Base-by-base conservation (phyloP, 345 rosid species). In the Ailanthus altissimus region DNA sequence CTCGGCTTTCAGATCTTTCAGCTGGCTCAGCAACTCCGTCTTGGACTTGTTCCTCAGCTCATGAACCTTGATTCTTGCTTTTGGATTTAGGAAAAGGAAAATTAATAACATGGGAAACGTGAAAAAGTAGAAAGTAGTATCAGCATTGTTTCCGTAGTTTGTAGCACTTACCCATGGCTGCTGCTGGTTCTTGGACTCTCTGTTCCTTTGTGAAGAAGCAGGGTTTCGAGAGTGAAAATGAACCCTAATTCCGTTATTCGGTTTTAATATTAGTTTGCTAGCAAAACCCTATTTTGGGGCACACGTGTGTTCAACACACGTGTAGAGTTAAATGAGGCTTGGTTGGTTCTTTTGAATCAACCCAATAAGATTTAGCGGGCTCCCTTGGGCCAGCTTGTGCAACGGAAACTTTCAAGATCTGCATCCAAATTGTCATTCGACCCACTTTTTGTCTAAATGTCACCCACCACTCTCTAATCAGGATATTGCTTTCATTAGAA, bases 41-140 rank as follows among this genome's bases (percentile, higher is more conserved):
- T 84, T 89, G 13, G 88, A 79, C 64, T 85, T 85, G 67, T 81
- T 83, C 73, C 90, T 83, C 12, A 89, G 82, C 79, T 89, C 92
- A 61, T 89, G 92, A 40, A 87, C 92, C 85, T 87, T 89, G 58
- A 87, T 85, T 68, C 89, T 85, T 11, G 90, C 92, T 85, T 74
- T 78, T 65, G 20, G 25, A 67, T 45, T 23, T 13, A 23, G 8
- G 51, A 28, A 21, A 0, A 38, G 38, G 3, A 12, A 38, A 21
- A 51, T 36, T 21, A 0, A 23, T 0, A 56, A 50, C 0, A 26
- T n/a, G 11, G 10, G 11, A 62, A 49, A 60, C 4, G 8, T 21
- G n/a, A 18, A 16, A 49, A 1, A 47, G 20, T 18, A 18, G 5
- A 49, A 1, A 47, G 20, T 18, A 18, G 5, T 45, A 28, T 0